A percentile compares a stretch with the other conserved stretches of the same genome.
phyloP scores from a whole-genome alignment of 2,329 filamentous ascomycete genomes.

The Fusarium sp. region DNA sequence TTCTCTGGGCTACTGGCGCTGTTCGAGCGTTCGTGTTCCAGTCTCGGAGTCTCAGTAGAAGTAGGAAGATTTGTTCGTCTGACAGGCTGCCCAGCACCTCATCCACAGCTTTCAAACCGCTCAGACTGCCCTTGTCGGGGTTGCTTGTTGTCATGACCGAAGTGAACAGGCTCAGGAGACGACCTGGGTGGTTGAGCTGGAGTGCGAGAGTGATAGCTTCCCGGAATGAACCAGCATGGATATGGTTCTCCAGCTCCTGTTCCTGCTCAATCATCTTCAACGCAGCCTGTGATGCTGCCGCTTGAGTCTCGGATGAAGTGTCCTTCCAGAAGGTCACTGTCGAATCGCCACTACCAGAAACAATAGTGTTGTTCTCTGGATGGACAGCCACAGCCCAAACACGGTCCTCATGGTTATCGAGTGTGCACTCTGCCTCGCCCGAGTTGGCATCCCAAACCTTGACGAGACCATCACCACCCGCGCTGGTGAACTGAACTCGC shows the following conservation, averaged over 20 bases:
- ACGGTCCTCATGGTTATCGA: conserved; percentile 97
- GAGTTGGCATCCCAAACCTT: conserved; percentile 94
- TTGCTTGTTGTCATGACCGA: conserved; percentile 75
- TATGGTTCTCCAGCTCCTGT: conserved; percentile 93
- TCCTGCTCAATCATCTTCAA: conserved; percentile 91
- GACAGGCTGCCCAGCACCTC: conserved; percentile 83
- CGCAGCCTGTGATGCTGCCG: conserved; percentile 78
- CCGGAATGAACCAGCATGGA: conserved; percentile 87
- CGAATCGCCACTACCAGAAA: conserved; percentile 92
- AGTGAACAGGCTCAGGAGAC: conserved; percentile 86
- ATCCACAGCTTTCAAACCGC: conserved; percentile 79
- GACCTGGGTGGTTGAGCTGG: conserved; percentile 92
- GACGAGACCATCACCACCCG: conserved; percentile 92
- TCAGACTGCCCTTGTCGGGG: conserved; percentile 72
- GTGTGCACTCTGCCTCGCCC: conserved; percentile 86
- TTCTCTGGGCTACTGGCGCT: conserved; percentile 84
- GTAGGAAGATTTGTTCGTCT: conserved; percentile 85
- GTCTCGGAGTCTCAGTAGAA: conserved; percentile 86
- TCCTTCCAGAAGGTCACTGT: conserved; percentile 97
- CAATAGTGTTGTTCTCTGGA: conserved; percentile 75
- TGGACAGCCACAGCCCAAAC: conserved; percentile 90
- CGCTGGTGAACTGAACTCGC: conserved; percentile 81
- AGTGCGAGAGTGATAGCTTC: conserved; percentile 93
- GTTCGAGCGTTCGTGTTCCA: conserved; percentile 98
- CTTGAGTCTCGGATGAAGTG: conserved; percentile 84